Base-by-base conservation (phyloP, 331 rosid genomes). In the Pyrus hybrid region DNA sequence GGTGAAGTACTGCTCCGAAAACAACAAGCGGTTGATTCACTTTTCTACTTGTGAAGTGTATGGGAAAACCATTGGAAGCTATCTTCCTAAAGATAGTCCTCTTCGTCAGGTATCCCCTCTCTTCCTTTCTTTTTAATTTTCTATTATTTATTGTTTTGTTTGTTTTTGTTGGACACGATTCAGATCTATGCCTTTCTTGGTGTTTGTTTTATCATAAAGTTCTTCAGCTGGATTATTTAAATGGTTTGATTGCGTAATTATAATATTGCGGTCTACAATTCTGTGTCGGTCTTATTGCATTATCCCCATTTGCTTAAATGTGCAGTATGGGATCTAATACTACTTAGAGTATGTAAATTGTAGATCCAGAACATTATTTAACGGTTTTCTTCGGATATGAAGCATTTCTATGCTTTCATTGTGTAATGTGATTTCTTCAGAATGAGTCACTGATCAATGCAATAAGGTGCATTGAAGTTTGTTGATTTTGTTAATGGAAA, bases 41-140 rank as follows among this genome's bases (percentile, higher is more conserved):
- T 93, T 93, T 77, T 93, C 98, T 16, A 93, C 98, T n/a, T 93
- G 97, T 83, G 98, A 93, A 86, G 97, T 93, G 82, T 93, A 93
- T 41, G 97, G 98, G 71, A 93, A 93, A 86, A 93, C 98, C 45
- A 88, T 93, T 80, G 98, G 98, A 63, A 80, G 91, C 87, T 93
- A 85, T 80, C 98, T 93, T 70, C 97, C 98, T 1, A 91, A 91
- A 79, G 98, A 93, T 73, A 93, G 96, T 65, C 84, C 97, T 79
- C 97, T 88, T 81, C 98, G 97, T 77, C 83, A 91, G 91, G 98
- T 91, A 25, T 20, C 84, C 69, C 9, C 9, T 62, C 8, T 10
- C 22, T 20, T 6, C 28, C 10, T 37, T 13, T 13, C 7, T 57
- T 13, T 23, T 0, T 20, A 12, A 4, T 51, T 26, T 23, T 49